These are phyloP conservation scores for Naegleria fowleri DNA, from an alignment of 208 protist species.

Conservation along the genomic window DNA sequence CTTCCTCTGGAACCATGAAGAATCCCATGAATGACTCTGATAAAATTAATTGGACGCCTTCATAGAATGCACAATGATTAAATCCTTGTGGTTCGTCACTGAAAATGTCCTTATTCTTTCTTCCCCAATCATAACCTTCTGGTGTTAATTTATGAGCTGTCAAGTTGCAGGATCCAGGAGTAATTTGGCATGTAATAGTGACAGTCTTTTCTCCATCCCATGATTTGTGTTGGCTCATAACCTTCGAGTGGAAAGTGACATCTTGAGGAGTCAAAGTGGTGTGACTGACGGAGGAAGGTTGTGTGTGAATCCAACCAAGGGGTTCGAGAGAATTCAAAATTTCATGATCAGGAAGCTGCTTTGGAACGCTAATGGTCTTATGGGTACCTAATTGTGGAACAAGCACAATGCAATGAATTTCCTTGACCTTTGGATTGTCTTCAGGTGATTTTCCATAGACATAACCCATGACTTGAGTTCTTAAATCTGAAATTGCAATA, in stretches of 20 bases:
- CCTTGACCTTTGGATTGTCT: constrained; percentile 83
- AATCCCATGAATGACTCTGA: constrained; percentile 85
- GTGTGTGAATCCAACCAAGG: constrained; percentile 92
- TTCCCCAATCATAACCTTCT: constrained; percentile 81
- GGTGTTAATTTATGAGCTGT: constrained; percentile 77
- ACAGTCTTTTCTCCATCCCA: constrained; percentile 77
- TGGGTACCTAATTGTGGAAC: constrained; percentile 87
- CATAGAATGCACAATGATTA: constrained; percentile 56
- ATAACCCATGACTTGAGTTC: constrained; percentile 84
- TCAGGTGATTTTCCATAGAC: constrained; percentile 79
- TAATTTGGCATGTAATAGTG: constrained; percentile 74
- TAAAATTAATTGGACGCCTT: constrained; percentile 83
- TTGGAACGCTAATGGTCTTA: constrained; percentile 65
- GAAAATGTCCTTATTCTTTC: constrained; percentile 62
- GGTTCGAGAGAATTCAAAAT: constrained; percentile 79
- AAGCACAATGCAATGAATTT: constrained; percentile 84
- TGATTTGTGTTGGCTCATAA: constrained; percentile 63
- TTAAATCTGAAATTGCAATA: constrained; percentile 78
- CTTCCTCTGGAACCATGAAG: constrained; percentile 81
- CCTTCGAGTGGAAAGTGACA: constrained; percentile 66
- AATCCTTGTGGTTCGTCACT: neutral
- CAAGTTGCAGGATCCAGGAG: constrained; percentile 80
- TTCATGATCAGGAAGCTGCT: constrained; percentile 71
- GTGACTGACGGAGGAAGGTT: constrained; percentile 79
- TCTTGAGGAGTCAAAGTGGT: constrained; percentile 71